phyloP scores from a whole-genome alignment of 129 eudicot genomes.

The Logfia minima region DNA sequence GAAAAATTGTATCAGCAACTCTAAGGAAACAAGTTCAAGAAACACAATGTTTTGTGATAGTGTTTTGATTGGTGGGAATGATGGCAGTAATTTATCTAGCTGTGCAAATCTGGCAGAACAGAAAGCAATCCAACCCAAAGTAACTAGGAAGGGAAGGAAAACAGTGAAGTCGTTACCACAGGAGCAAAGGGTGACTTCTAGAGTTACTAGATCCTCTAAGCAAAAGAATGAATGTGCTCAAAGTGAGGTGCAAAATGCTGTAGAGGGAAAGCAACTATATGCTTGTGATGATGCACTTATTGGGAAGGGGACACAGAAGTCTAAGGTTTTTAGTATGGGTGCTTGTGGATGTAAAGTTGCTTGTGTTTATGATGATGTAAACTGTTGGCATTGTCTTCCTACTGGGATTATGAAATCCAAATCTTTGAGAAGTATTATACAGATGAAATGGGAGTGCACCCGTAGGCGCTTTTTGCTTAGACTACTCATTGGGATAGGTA shows the following conservation, averaged over 20 bases:
- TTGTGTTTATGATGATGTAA: conserved; percentile 41
- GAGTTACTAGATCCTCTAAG: conserved; percentile 62
- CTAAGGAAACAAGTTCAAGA: conserved; percentile 32
- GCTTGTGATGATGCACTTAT: conserved; percentile 21
- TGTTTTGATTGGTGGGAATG: conserved; percentile 18
- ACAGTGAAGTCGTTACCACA: conserved; percentile 35
- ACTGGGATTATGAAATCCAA: conserved; percentile 42
- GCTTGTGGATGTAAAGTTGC: conserved; percentile 38
- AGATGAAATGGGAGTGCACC: conserved; percentile 79
- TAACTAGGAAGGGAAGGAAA: conserved; percentile 61
- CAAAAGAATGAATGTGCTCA: conserved; percentile 32
- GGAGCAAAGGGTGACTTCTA: conserved; percentile 40
- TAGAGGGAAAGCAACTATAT: conserved; percentile 25
- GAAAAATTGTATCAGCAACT: conserved; percentile 47
- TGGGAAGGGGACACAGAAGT: conserved; percentile 25
- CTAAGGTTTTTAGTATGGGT: conserved; percentile 13
- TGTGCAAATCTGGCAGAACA: conserved; percentile 28
- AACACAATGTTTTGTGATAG: conserved; percentile 25
- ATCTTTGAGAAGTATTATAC: conserved; percentile 40
- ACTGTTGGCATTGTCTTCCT: conserved; percentile 77
- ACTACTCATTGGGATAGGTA: conserved; percentile 65
- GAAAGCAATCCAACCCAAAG: conserved; percentile 32
- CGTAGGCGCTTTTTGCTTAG: conserved; percentile 60
- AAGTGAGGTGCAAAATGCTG: conserved; percentile 16
- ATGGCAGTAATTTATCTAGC: conserved; percentile 24